A percentile compares a stretch with the other conserved stretches of the same genome.
Evolutionary conservation across 139 green algal genomes (phyloP).

Genomic region (Limnomonas spitsbergensis): DNA sequence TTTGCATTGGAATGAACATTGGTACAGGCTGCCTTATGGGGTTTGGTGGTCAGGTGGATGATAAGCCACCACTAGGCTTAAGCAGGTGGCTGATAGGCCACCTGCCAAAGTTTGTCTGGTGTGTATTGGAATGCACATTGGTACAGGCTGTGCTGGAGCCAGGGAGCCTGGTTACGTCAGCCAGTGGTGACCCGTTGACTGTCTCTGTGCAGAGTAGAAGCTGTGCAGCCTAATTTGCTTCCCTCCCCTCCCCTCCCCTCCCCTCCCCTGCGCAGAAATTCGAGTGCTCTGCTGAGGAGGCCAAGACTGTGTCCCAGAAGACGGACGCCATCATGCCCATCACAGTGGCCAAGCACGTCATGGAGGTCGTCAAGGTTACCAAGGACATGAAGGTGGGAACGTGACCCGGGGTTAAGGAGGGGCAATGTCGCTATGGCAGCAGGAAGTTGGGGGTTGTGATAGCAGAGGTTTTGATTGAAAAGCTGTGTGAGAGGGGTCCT

Average conservation of each 20-base stretch:
- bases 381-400: slow-evolving; percentile 82
- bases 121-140: no score
- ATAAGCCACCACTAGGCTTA: no score
- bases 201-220: neutral
- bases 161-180: no score
- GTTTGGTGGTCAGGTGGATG: no score
- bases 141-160: no score
- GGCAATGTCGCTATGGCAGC: neutral
- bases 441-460: neutral
- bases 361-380: slow-evolving; percentile 86
- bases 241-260: neutral
- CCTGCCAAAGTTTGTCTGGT: no score
- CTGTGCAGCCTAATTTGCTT: neutral
- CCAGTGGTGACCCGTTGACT: no score
- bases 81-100: no score
- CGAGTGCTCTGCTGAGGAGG: slow-evolving; percentile 76
- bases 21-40: no score
- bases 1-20: no score
- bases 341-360: slow-evolving; percentile 33
- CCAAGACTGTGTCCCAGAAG: slow-evolving; percentile 61
- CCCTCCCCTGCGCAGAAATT: slow-evolving; percentile 48
- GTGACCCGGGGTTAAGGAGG: neutral
- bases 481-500: no score
- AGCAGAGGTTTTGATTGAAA: no score
- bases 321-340: slow-evolving; percentile 21